Conservation (phyloP, 1,139 yeast species). For the Taphrina betulina region DNA sequence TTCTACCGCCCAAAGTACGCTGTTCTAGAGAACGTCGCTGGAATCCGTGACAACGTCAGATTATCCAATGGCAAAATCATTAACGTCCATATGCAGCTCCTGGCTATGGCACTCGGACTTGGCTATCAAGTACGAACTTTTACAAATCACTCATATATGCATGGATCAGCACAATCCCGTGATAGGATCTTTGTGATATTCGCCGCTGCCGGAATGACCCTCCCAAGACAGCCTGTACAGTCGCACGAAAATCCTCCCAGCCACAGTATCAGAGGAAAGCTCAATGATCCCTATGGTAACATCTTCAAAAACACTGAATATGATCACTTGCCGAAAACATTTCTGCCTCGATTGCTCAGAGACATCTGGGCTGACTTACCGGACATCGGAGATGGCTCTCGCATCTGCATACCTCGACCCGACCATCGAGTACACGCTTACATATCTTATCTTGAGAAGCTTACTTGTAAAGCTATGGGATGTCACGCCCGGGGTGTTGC, state of each 20-base stretch:
- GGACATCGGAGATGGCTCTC: constrained; percentile 1
- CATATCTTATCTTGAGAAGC: neutral
- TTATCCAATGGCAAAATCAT: neutral
- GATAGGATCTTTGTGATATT: constrained; percentile 2
- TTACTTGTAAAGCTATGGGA: neutral
- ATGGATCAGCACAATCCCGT: constrained; percentile 11
- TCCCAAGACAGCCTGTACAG: constrained; percentile 8
- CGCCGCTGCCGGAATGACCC: constrained; percentile 6
- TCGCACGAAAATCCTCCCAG: constrained; percentile 9
- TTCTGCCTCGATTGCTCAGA: neutral
- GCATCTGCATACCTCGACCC: neutral
- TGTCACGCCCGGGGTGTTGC: neutral
- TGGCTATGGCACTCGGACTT: constrained; percentile 3
- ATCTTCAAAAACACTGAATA: neutral
- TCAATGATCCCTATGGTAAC: constrained; percentile 3
- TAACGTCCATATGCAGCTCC: constrained; percentile 8
- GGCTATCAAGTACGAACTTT: constrained; percentile 15
- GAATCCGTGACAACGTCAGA: neutral
- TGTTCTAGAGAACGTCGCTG: constrained; percentile 16
- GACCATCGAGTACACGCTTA: neutral
- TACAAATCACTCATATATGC: constrained; percentile 1
- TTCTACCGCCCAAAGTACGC: constrained; percentile 18
- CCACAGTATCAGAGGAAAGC: neutral
- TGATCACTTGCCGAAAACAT: neutral
- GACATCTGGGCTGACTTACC: constrained; percentile 12